Evolutionary conservation across 371 early-diverging fungal genomes (phyloP).

Genomic region (Syncephalastrum racemosum): DNA sequence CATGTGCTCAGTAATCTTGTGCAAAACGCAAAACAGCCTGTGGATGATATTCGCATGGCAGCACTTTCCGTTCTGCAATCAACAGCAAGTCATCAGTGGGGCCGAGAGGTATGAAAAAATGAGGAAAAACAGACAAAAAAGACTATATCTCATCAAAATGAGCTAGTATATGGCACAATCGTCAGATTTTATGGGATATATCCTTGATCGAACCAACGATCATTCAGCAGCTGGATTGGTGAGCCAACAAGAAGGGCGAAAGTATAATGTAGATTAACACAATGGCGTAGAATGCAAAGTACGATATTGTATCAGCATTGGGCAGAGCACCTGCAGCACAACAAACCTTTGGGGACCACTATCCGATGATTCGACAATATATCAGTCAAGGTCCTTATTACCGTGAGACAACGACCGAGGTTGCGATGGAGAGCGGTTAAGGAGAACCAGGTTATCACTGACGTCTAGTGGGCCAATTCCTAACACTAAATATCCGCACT

Average conservation of each 20-base stretch:
- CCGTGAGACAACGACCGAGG: conserved; percentile 25
- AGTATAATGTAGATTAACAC: no score
- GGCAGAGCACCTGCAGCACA: conserved; percentile 22
- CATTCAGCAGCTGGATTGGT: conserved; percentile 41
- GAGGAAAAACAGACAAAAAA: background rate
- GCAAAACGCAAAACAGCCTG: conserved; percentile 36
- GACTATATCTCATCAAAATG: background rate
- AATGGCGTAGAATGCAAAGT: conserved; percentile 34
- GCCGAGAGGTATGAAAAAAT: conserved; percentile 29
- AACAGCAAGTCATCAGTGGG: conserved; percentile 44
- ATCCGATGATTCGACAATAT: conserved; percentile 31
- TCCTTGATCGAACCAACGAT: conserved; percentile 47
- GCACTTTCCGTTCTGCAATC: conserved; percentile 44
- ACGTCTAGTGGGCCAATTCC: no score
- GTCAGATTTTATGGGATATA: conserved; percentile 40
- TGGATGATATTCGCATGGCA: conserved; percentile 37
- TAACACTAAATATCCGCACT: no score
- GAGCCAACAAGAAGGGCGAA: background rate
- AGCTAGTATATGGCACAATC: conserved; percentile 24
- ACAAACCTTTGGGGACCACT: conserved; percentile 21
- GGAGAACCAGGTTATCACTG: background rate
- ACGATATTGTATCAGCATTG: conserved; percentile 37
- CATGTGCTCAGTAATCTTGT: conserved; percentile 23
- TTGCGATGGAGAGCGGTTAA: conserved; percentile 43
- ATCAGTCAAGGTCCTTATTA: conserved; percentile 46